Evolutionary conservation across 75 land plant genomes (phyloP).

Genomic region (Adiantum capillusveneris): DNA sequence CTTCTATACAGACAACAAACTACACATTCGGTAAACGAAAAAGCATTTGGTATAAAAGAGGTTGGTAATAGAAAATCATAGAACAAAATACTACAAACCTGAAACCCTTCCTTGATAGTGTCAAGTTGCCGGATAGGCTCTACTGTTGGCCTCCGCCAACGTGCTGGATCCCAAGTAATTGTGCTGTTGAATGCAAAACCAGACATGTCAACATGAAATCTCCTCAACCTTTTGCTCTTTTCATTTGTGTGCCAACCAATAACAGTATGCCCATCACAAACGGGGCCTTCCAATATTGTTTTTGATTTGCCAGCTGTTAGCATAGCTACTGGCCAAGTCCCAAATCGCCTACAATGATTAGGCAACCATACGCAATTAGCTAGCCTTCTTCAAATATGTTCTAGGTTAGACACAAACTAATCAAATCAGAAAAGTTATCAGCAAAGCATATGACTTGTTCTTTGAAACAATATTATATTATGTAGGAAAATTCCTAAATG

Average conservation of each 20-base stretch:
- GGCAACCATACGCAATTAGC: constrained; percentile 4
- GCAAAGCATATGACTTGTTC: no score
- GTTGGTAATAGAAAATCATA: background rate
- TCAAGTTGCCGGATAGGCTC: constrained; percentile 80
- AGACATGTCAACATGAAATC: constrained; percentile 94
- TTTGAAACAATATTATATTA: no score
- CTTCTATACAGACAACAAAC: no score
- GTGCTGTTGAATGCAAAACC: constrained; percentile 98
- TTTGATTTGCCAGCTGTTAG: constrained; percentile 50
- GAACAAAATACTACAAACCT: constrained; percentile 31
- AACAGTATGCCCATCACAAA: constrained; percentile 66
- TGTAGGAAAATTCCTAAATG: no score
- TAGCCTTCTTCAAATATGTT: no score
- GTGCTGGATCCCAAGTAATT: constrained; percentile 85
- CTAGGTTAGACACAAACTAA: no score
- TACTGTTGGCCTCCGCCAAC: constrained; percentile 50
- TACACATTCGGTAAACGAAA: no score
- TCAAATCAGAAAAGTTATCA: no score
- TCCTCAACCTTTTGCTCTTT: constrained; percentile 72
- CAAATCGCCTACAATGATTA: constrained; percentile 74
- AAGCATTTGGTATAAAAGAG: no score
- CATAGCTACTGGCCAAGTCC: constrained; percentile 83
- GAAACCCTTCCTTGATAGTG: constrained; percentile 84
- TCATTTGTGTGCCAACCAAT: constrained; percentile 97
- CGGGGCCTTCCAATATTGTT: constrained; percentile 71